Evolutionary conservation across 495 filamentous ascomycete genomes (phyloP).

Genomic region (Rusavskia elegans): DNA sequence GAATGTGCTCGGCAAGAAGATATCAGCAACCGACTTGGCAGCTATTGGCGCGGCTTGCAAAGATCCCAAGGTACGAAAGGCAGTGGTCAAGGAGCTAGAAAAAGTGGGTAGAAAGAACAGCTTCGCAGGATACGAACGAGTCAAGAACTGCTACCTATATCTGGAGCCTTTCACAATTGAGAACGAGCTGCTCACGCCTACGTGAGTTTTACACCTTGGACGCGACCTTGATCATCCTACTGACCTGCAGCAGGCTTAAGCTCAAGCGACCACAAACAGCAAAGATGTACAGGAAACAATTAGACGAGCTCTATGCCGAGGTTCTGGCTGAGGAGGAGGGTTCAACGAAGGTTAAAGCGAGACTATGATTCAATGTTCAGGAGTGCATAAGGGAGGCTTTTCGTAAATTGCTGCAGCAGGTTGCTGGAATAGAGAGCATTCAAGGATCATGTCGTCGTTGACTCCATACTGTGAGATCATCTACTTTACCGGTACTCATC

Average conservation of each 20-base stretch:
- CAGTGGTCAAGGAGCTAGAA: slow-evolving; percentile 67
- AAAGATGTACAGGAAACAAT: slow-evolving; percentile 53
- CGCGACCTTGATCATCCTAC: slow-evolving; percentile 9
- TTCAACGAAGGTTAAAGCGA: slow-evolving; percentile 34
- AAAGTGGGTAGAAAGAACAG: slow-evolving; percentile 67
- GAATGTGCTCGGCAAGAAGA: slow-evolving; percentile 51
- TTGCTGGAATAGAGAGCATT: no score
- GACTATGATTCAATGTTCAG: not conserved
- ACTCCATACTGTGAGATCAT: no score
- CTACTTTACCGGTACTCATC: no score
- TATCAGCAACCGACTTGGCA: slow-evolving; percentile 44
- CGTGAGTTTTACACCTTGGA: slow-evolving; percentile 44
- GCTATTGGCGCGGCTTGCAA: slow-evolving; percentile 48
- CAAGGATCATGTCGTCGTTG: no score
- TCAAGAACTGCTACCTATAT: slow-evolving; percentile 57
- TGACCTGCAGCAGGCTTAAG: slow-evolving; percentile 54
- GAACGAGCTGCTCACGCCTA: slow-evolving; percentile 88
- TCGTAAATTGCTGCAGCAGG: no score
- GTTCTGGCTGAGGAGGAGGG: slow-evolving; percentile 31
- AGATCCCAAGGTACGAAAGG: slow-evolving; percentile 53
- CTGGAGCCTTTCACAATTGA: slow-evolving; percentile 88
- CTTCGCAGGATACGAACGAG: slow-evolving; percentile 78
- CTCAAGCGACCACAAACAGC: slow-evolving; percentile 83
- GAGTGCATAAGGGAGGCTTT: no score
- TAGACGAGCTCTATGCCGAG: slow-evolving; percentile 75